A percentile compares a stretch with the other conserved stretches of the same genome.
phyloP scores from a whole-genome alignment of 345 rosid genomes.

The Hypericum androsaemum region DNA sequence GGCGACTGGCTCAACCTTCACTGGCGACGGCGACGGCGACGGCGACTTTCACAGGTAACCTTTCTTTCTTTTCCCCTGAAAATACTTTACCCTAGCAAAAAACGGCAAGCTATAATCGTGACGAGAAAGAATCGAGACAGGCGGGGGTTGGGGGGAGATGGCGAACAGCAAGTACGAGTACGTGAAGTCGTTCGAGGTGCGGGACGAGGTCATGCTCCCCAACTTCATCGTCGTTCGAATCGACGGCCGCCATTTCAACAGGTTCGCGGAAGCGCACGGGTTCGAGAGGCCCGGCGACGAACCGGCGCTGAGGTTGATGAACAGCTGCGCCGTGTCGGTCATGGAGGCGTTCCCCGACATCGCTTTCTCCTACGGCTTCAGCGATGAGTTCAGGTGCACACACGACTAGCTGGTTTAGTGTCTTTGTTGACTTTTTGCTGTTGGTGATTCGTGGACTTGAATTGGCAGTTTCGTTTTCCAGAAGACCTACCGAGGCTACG shows the following conservation, averaged over 20 bases:
- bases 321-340: slow-evolving; percentile 52
- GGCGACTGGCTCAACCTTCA: too few species aligned
- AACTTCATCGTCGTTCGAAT: slow-evolving; percentile 55
- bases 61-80: too few species aligned
- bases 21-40: too few species aligned
- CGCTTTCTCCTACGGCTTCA: slow-evolving; percentile 66
- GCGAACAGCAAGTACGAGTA: slow-evolving; percentile 93
- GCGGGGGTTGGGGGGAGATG: slow-evolving; percentile 20
- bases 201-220: slow-evolving; percentile 59
- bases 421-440: background rate
- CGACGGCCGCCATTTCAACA: slow-evolving; percentile 46
- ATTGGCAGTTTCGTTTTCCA: slow-evolving; percentile 65
- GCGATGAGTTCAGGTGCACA: slow-evolving; percentile 62
- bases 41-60: too few species aligned
- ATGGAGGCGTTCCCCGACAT: slow-evolving; percentile 69
- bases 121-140: too few species aligned
- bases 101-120: too few species aligned
- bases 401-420: background rate
- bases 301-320: slow-evolving; percentile 58
- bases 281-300: slow-evolving; percentile 76
- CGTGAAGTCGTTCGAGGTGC: slow-evolving; percentile 64
- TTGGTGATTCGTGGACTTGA: background rate
- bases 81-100: too few species aligned
- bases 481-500: slow-evolving; percentile 69
- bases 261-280: slow-evolving; percentile 57